Percentiles rank a stretch among this genome's conserved stretches.
Conservation (phyloP, 2,329 filamentous ascomycete species). For the Aspergillus clavatus region DNA sequence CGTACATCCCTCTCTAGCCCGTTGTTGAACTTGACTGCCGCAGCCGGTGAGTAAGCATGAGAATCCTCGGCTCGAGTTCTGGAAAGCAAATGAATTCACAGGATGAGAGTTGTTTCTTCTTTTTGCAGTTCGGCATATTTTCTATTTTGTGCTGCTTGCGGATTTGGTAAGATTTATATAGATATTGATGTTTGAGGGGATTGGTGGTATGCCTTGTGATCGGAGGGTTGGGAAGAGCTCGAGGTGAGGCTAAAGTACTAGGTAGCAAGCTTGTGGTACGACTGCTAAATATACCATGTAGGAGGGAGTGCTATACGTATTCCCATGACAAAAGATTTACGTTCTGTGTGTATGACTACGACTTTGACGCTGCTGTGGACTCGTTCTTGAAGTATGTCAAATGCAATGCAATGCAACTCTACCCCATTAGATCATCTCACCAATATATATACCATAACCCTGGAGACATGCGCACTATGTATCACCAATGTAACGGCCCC, state of each 20-base stretch:
- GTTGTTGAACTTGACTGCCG: too few relatives aligned
- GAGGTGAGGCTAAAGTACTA: too few relatives aligned
- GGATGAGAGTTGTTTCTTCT: slow-evolving; percentile 6
- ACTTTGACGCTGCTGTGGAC: too few relatives aligned
- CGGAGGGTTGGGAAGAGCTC: too few relatives aligned
- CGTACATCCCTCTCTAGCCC: slow-evolving; percentile 9
- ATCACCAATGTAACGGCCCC: too few relatives aligned
- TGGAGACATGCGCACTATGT: neutral
- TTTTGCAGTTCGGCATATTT: neutral
- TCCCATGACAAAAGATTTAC: too few relatives aligned
- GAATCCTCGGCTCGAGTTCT: slow-evolving; percentile 1
- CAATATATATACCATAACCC: neutral
- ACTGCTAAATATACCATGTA: too few relatives aligned
- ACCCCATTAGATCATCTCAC: neutral
- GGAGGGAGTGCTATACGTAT: too few relatives aligned
- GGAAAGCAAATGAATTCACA: slow-evolving; percentile 11
- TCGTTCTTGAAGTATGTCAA: neutral
- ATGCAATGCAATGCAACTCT: neutral
- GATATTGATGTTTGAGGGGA: neutral
- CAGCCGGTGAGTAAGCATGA: neutral
- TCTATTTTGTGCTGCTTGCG: neutral
- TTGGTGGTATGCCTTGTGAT: neutral
- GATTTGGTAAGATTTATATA: neutral
- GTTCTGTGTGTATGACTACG: too few relatives aligned
- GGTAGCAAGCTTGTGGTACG: too few relatives aligned